Evolutionary conservation across 257 asterid species (phyloP), one percentile per base, ranked within the genome.

Genomic region (Rhazya stricta): DNA sequence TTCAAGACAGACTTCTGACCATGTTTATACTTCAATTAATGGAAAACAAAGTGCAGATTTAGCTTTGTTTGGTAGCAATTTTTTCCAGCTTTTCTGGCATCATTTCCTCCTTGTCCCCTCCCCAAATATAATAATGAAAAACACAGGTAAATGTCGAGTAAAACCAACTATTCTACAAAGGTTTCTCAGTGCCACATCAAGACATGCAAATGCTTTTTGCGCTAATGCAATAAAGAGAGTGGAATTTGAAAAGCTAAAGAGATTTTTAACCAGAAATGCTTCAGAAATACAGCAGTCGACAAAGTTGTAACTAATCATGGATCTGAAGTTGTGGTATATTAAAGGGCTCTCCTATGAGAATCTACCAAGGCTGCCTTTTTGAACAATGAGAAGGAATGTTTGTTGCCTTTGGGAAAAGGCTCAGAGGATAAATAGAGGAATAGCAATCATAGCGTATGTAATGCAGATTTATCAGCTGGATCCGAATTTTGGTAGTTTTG

Each of bases 361-460:
- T 81, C 81, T 75, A 71, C 81, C 45, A n/a, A 68, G 63, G 53
- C 54, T 2, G 66, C 68, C 77, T 76, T 79, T 72, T 36, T 75
- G 82, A 81, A 73, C 48, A 76, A 76, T 63, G 67, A 78, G 83
- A 79, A 76, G 81, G 86, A 82, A 77, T 82, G 86, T 84, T 70
- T 69, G 78, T 73, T 79, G 61, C 81, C 83, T 75, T 74, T 60
- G 51, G 25, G 29, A 61, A 81, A 65, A 65, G 69, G 76, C 76
- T 72, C 39, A 63, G 43, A 56, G 58, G 45, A 77, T 76, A 67
- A n/a, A 68, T 73, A 51, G 18, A 63, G 39, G 45, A 12, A 67
- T 45, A 30, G 68, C 74, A 82, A 82, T 82, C 76, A 71, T 77
- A 77, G 71, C 71, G 67, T n/a, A n/a, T 67, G 76, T 67, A 37